Percentiles rank a stretch among this genome's conserved stretches.
Evolutionary conservation across 1,284 basidiomycete genomes (phyloP).

Genomic region (Trichosporon sp.): DNA sequence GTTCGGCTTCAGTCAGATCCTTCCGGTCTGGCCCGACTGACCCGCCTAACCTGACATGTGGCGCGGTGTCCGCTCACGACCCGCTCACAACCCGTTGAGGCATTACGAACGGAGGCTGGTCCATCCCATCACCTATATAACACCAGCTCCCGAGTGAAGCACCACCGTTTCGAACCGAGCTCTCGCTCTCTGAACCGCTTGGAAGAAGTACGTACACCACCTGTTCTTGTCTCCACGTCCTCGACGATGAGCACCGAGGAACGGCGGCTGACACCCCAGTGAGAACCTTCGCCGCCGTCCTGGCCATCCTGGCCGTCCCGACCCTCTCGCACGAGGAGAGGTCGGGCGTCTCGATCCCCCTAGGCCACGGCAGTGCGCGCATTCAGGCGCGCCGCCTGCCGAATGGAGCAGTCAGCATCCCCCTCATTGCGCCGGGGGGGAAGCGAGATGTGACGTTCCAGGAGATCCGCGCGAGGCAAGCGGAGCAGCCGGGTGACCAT

Average conservation of each 20-base stretch:
- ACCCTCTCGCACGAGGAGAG: background rate
- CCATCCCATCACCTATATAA: background rate
- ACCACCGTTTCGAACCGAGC: background rate
- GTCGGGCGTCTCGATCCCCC: constrained; percentile 9
- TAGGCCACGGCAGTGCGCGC: background rate
- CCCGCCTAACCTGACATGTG: too few relatives aligned
- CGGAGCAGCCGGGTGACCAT: background rate
- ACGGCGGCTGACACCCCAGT: background rate
- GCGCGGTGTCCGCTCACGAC: too few relatives aligned
- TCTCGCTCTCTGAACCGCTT: background rate
- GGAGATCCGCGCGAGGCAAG: background rate
- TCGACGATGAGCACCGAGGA: background rate
- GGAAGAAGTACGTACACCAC: background rate
- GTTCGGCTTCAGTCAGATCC: background rate
- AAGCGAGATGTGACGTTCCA: background rate
- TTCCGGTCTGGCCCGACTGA: too few relatives aligned
- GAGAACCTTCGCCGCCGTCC: constrained; percentile 4
- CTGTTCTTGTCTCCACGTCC: background rate
- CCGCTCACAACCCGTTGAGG: background rate
- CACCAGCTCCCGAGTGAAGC: background rate
- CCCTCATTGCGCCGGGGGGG: background rate
- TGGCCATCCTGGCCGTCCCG: constrained; percentile 5
- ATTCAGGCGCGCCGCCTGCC: constrained; percentile 7
- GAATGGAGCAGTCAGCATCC: background rate
- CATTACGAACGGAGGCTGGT: background rate